Evolutionary conservation across 2,329 filamentous ascomycete genomes (phyloP), one percentile per base, ranked within the genome.

Genomic region (Arachnopeziza araneosa): DNA sequence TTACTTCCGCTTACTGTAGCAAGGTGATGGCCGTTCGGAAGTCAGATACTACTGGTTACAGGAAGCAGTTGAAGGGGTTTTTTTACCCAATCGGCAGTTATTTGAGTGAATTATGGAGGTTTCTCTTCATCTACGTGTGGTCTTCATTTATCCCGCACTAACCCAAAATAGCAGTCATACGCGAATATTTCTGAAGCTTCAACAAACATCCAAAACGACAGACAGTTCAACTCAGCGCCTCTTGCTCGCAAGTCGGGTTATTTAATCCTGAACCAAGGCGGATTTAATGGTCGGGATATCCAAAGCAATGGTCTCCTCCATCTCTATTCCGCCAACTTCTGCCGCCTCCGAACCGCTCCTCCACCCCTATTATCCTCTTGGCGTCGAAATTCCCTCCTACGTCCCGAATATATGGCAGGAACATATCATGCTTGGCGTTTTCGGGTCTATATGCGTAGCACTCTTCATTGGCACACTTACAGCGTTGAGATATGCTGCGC

Each of bases 341-440:
- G 17, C 5, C 12, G 3, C 36, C 17, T 17, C 36, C 36, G 10
- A 26, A 51, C 51, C 55, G 8, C 21, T 32, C 55, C 24, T 57
- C 10, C 69, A 71, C 59, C 69, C 70, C 1, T 71, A 67, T 49
- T 69, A 64, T 49, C 70, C 70, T 8, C 32, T 61, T 44, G 63
- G 57, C 17, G 52, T 69, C 10, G 22, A 54, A 2, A 66, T 71
- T 24, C 66, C 69, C 1, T 66, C 66, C n/a, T 71, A 63, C 54
- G 55, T 66, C 32, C 54, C 61, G 2, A 70, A 71, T 58, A 48
- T 56, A 12, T 66, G 64, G 58, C 60, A 55, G 9, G 62, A 67
- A 2, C 21, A 58, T 2, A 59, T 55, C 3, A 68, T 72, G 12
- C 61, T 71, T 23, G 17, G 59, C 9, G 58, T 57, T n/a, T 71